These are phyloP conservation scores for Hanseniaspora mollemarum DNA, from an alignment of 805 yeast species.

Conservation along the genomic window DNA sequence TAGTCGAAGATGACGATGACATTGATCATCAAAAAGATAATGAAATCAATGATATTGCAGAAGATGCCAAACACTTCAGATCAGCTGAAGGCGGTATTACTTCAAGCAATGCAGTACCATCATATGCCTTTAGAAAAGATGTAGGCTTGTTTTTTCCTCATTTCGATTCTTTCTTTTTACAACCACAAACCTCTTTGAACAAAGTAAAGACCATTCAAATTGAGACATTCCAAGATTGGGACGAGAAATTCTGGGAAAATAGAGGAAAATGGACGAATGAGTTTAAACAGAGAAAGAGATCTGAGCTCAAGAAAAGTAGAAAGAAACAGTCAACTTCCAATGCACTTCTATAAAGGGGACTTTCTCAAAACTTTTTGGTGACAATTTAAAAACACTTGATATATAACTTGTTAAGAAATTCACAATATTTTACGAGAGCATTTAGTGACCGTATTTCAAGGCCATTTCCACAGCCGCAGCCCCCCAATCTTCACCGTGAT, in stretches of 20 bases:
- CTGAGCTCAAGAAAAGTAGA: slow-evolving; percentile 48
- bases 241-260: slow-evolving; percentile 66
- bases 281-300: slow-evolving; percentile 64
- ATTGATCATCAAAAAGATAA: slow-evolving; percentile 32
- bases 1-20: slow-evolving; percentile 39
- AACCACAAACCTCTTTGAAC: slow-evolving; percentile 69
- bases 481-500: slow-evolving; percentile 98
- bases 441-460: slow-evolving; percentile 29
- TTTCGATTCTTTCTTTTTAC: slow-evolving; percentile 71
- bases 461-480: slow-evolving; percentile 98
- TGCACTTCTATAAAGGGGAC: slow-evolving; percentile 10
- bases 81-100: slow-evolving; percentile 14
- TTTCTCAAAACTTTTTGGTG: not conserved
- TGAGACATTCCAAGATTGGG: slow-evolving; percentile 43
- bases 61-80: slow-evolving; percentile 20
- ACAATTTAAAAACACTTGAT: too few species aligned
- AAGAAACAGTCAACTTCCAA: slow-evolving; percentile 28
- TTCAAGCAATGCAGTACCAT: slow-evolving; percentile 2
- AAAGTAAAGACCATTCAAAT: slow-evolving; percentile 35
- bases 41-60: slow-evolving; percentile 23
- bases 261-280: slow-evolving; percentile 72
- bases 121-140: slow-evolving; percentile 20
- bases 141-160: slow-evolving; percentile 71
- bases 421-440: too few species aligned
- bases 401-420: too few species aligned